A percentile compares a stretch with the other conserved stretches of the same genome.
phyloP scores from a whole-genome alignment of 2,329 filamentous ascomycete genomes.

The Tolypocladium cylindrosporum region DNA sequence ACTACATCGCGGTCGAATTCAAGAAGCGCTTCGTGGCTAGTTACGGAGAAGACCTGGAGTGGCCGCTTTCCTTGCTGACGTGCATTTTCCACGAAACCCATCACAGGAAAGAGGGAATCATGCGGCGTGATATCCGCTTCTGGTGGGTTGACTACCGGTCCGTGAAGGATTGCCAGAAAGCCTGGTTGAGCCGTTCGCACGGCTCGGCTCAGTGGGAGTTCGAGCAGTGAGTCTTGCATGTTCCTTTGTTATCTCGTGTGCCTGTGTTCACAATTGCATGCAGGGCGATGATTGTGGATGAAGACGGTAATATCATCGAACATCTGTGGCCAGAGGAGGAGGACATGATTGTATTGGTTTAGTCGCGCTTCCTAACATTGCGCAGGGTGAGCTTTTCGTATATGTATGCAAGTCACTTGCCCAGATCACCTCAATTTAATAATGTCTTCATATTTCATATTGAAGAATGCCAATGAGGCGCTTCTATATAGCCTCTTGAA shows the following conservation, averaged over 20 bases:
- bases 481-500: no score
- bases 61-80: not conserved
- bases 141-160: not conserved
- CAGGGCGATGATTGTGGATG: not conserved
- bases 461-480: no score
- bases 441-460: no score
- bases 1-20: not conserved
- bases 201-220: not conserved
- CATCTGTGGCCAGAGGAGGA: not conserved
- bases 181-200: not conserved
- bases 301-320: not conserved
- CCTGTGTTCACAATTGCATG: not conserved
- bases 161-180: not conserved
- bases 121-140: not conserved
- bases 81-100: not conserved
- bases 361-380: no score
- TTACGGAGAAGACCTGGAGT: not conserved
- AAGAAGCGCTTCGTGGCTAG: not conserved
- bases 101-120: not conserved
- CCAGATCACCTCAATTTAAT: no score
- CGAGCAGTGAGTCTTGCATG: not conserved
- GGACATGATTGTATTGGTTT: no score
- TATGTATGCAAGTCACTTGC: no score
- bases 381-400: no score
- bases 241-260: not conserved